phyloP scores from a whole-genome alignment of 176 grass and related monocot species.

The Cenchrus purpureus region DNA sequence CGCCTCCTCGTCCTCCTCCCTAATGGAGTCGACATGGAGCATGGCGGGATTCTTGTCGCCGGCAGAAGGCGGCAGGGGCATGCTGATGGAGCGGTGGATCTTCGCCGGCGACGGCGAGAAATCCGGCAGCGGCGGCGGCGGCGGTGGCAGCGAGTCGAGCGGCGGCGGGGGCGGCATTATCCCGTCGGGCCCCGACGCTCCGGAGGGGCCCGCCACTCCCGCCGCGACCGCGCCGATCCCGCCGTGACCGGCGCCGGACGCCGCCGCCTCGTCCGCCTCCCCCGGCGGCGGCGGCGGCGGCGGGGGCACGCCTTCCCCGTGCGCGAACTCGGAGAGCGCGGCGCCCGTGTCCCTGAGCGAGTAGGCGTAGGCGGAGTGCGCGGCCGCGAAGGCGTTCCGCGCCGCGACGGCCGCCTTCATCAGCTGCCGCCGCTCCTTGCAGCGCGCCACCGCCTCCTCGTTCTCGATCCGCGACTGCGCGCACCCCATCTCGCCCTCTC shows the following conservation, averaged over 20 bases:
- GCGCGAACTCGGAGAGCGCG: conserved; percentile 87
- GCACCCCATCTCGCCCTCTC: conserved; percentile 66
- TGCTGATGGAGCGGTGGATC: conserved; percentile 86
- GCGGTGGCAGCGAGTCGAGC: conserved; percentile 67
- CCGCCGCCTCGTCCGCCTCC: neutral
- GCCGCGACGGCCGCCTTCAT: conserved; percentile 78
- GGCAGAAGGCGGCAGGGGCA: conserved; percentile 64
- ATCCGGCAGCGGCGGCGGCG: conserved; percentile 77
- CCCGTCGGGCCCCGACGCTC: neutral
- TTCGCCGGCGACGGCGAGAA: conserved; percentile 86
- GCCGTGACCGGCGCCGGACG: neutral
- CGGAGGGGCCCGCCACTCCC: neutral
- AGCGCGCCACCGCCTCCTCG: conserved; percentile 84
- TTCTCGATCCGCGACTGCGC: conserved; percentile 96
- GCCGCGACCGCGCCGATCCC: neutral
- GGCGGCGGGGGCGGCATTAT: conserved; percentile 52
- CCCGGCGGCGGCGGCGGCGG: neutral
- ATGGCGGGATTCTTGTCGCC: conserved; percentile 41
- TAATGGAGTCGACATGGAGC: conserved; percentile 59
- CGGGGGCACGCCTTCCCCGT: conserved; percentile 59
- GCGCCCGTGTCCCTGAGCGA: conserved; percentile 79
- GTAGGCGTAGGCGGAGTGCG: conserved; percentile 76
- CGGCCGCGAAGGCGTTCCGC: conserved; percentile 87
- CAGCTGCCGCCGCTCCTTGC: conserved; percentile 79
- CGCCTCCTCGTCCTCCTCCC: conserved; percentile 68